Conservation (phyloP, 2,329 filamentous ascomycete species). For the Monosporascus sp. region DNA sequence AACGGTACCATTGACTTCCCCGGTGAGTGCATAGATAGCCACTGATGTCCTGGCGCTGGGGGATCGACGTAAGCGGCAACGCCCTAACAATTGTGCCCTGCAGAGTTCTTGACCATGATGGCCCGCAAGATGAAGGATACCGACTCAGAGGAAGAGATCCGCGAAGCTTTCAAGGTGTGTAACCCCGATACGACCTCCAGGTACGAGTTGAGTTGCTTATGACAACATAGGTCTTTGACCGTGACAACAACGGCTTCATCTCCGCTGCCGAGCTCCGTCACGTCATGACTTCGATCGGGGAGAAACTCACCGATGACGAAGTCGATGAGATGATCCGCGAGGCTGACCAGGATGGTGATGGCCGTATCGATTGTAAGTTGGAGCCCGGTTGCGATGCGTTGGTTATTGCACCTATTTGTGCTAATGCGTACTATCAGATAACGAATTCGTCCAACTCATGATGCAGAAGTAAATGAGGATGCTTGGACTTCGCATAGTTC, state of each 20-base stretch:
- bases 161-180: slow-evolving; percentile 77
- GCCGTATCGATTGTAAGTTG: slow-evolving; percentile 76
- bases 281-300: slow-evolving; percentile 87
- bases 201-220: slow-evolving; percentile 11
- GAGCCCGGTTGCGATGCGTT: no score
- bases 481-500: not conserved
- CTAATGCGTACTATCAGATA: slow-evolving; percentile 51
- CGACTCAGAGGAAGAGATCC: slow-evolving; percentile 85
- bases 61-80: no score
- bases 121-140: slow-evolving; percentile 92
- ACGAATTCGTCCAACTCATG: slow-evolving; percentile 92
- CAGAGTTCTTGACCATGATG: slow-evolving; percentile 92
- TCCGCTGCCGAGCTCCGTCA: slow-evolving; percentile 82
- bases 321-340: slow-evolving; percentile 92
- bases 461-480: slow-evolving; percentile 78
- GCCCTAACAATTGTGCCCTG: slow-evolving; percentile 1
- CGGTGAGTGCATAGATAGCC: slow-evolving; percentile 46
- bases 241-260: slow-evolving; percentile 89
- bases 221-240: slow-evolving; percentile 62
- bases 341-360: slow-evolving; percentile 84
- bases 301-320: slow-evolving; percentile 87
- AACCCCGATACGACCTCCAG: no score
- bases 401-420: not conserved
- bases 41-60: not conserved
- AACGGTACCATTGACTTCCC: slow-evolving; percentile 90